These are phyloP conservation scores for Gomphus sp. DNA, from an alignment of 1,284 basidiomycete genomes.

Conservation along the genomic window DNA sequence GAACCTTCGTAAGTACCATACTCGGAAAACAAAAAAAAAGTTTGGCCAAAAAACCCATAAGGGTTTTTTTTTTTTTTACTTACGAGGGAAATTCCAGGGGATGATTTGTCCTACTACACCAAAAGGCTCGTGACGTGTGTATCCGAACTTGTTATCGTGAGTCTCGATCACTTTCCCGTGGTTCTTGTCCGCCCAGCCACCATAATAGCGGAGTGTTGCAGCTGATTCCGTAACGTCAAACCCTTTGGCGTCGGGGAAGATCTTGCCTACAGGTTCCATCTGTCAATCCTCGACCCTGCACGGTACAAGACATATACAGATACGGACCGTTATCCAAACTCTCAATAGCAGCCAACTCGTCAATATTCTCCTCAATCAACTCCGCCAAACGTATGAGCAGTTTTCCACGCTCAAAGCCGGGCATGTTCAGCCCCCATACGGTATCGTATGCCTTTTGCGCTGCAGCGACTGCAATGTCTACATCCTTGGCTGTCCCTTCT, in stretches of 20 bases:
- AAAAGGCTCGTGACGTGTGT: slow-evolving; percentile 88
- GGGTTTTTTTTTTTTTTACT: too few species aligned
- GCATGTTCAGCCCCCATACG: slow-evolving; percentile 60
- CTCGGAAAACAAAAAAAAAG: slow-evolving; percentile 15
- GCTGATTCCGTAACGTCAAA: slow-evolving; percentile 70
- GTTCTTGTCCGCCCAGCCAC: slow-evolving; percentile 84
- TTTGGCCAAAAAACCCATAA: too few species aligned
- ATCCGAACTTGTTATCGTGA: slow-evolving; percentile 60
- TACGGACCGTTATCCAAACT: slow-evolving; percentile 62
- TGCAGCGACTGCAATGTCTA: slow-evolving; percentile 68
- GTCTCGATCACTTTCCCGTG: slow-evolving; percentile 77
- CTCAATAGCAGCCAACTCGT: slow-evolving; percentile 72
- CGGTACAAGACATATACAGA: too few species aligned
- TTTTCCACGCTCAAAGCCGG: slow-evolving; percentile 55
- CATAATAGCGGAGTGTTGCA: slow-evolving; percentile 61
- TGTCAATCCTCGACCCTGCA: too few species aligned
- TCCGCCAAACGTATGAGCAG: slow-evolving; percentile 65
- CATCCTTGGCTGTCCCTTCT: slow-evolving; percentile 60
- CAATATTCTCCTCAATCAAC: slow-evolving; percentile 62
- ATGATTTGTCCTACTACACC: slow-evolving; percentile 88
- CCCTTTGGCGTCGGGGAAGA: slow-evolving; percentile 62
- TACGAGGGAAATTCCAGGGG: slow-evolving; percentile 63
- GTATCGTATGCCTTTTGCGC: slow-evolving; percentile 74
- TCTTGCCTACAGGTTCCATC: too few species aligned
- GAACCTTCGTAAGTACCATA: neutral